These are phyloP conservation scores for Anthostomella pinea DNA, from an alignment of 2,329 filamentous ascomycete species.

Conservation along the genomic window DNA sequence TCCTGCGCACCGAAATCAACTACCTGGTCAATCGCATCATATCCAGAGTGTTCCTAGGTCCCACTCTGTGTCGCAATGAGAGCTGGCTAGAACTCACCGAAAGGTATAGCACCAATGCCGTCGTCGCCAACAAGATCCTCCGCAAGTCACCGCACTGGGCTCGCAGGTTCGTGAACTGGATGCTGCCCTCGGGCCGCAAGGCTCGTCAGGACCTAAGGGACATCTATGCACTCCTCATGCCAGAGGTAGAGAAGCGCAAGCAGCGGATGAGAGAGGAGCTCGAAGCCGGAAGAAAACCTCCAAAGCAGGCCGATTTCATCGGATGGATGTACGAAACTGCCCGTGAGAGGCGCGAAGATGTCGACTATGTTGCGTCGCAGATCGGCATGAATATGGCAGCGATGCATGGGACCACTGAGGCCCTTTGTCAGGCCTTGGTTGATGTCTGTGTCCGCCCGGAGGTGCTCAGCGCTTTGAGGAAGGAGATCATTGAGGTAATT, in stretches of 20 bases:
- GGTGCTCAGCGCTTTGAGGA: conserved; percentile 40
- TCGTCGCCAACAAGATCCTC: conserved; percentile 36
- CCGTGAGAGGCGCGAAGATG: conserved; percentile 25
- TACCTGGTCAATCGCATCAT: conserved; percentile 47
- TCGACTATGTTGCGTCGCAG: conserved; percentile 34
- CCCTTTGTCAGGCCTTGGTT: conserved; percentile 35
- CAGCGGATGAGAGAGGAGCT: conserved; percentile 23
- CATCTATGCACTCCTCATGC: conserved; percentile 35
- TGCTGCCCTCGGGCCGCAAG: conserved; percentile 39
- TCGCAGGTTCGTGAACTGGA: conserved; percentile 42
- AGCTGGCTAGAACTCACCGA: conserved; percentile 45
- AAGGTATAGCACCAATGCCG: conserved; percentile 40
- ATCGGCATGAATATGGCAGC: conserved; percentile 37
- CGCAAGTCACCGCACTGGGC: conserved; percentile 38
- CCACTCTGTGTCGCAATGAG: conserved; percentile 41
- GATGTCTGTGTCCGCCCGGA: conserved; percentile 46
- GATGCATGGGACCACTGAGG: conserved; percentile 42
- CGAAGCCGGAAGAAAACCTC: conserved; percentile 28
- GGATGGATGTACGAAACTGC: conserved; percentile 43
- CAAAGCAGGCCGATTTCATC: conserved; percentile 37
- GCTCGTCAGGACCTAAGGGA: conserved; percentile 37
- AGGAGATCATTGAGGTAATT: conserved; percentile 40
- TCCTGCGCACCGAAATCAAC: conserved; percentile 37
- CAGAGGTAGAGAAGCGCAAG: conserved; percentile 31
- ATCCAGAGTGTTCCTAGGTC: conserved; percentile 47